phyloP scores from a whole-genome alignment of 2,329 filamentous ascomycete species.

The Rutstroemia sp. region DNA sequence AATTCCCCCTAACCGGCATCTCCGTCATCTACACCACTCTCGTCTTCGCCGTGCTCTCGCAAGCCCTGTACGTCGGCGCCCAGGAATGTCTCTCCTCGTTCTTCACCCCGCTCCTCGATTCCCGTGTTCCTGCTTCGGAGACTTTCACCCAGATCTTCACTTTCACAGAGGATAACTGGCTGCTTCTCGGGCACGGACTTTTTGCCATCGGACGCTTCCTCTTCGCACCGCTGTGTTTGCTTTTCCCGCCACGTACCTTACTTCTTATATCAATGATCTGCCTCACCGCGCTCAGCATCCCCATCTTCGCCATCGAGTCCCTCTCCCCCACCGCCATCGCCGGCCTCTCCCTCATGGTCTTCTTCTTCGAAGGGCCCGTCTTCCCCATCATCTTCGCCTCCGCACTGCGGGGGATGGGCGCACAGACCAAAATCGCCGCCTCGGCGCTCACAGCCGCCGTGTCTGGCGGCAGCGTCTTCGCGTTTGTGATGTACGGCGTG shows the following conservation, averaged over 20 bases:
- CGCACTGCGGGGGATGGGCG: slow-evolving; percentile 70
- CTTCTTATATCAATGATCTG: slow-evolving; percentile 53
- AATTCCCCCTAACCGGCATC: slow-evolving; percentile 33
- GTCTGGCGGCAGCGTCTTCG: slow-evolving; percentile 23
- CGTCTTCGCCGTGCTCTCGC: slow-evolving; percentile 63
- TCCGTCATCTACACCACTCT: slow-evolving; percentile 38
- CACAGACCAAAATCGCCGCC: slow-evolving; percentile 71
- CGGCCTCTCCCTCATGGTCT: slow-evolving; percentile 60
- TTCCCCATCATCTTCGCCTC: slow-evolving; percentile 79
- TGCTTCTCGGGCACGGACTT: slow-evolving; percentile 63
- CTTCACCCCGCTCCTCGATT: slow-evolving; percentile 43
- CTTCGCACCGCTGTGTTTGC: slow-evolving; percentile 51
- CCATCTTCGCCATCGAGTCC: slow-evolving; percentile 16
- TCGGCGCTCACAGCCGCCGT: slow-evolving; percentile 56
- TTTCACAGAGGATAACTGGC: slow-evolving; percentile 51
- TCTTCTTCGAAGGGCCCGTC: slow-evolving; percentile 76
- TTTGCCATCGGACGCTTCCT: slow-evolving; percentile 71
- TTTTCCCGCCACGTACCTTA: slow-evolving; percentile 63
- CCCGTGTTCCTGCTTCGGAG: slow-evolving; percentile 33
- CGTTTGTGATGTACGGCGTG: slow-evolving; percentile 25
- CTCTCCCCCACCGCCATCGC: slow-evolving; percentile 38
- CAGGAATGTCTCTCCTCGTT: slow-evolving; percentile 61
- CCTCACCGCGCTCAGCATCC: slow-evolving; percentile 50
- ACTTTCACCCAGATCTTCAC: slow-evolving; percentile 32
- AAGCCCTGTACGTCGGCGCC: slow-evolving; percentile 72